phyloP scores from a whole-genome alignment of 140 eudicot genomes.

The Stevia rebaudiana region DNA sequence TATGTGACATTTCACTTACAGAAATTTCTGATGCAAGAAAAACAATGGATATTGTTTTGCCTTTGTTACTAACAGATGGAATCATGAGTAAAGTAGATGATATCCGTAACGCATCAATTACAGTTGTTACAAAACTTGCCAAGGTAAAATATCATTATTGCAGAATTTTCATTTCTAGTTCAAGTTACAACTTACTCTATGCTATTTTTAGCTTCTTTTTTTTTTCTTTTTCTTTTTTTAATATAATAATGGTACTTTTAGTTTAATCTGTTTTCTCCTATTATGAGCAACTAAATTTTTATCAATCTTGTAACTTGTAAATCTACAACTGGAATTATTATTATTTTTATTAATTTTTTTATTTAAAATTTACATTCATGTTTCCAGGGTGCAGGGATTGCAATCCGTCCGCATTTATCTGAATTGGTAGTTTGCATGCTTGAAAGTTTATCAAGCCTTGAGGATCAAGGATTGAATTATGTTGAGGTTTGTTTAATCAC shows the following conservation, averaged over 20 bases:
- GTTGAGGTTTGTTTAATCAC: conserved; percentile 66
- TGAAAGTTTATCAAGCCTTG: conserved; percentile 97
- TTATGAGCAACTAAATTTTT: background rate
- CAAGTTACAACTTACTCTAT: background rate
- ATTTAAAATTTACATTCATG: conserved; percentile 5
- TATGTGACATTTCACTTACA: conserved; percentile 84
- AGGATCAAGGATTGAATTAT: conserved; percentile 92
- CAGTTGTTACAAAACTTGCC: conserved; percentile 83
- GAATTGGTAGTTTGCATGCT: conserved; percentile 95
- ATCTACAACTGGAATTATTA: background rate
- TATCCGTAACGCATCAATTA: conserved; percentile 86
- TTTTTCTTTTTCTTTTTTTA: background rate
- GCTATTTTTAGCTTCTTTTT: background rate
- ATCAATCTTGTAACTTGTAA: conserved; percentile 5
- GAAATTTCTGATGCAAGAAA: conserved; percentile 65
- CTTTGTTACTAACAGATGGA: conserved; percentile 83
- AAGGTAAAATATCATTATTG: conserved; percentile 43
- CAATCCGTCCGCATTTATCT: conserved; percentile 85
- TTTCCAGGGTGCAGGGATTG: conserved; percentile 86
- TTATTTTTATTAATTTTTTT: conserved; percentile 6
- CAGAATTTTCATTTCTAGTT: background rate
- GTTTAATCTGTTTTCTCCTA: background rate
- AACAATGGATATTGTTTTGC: conserved; percentile 82
- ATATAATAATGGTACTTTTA: background rate
- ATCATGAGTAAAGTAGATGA: conserved; percentile 97